Conservation (phyloP, 1,284 basidiomycete species). For the Vanrija humicola region DNA sequence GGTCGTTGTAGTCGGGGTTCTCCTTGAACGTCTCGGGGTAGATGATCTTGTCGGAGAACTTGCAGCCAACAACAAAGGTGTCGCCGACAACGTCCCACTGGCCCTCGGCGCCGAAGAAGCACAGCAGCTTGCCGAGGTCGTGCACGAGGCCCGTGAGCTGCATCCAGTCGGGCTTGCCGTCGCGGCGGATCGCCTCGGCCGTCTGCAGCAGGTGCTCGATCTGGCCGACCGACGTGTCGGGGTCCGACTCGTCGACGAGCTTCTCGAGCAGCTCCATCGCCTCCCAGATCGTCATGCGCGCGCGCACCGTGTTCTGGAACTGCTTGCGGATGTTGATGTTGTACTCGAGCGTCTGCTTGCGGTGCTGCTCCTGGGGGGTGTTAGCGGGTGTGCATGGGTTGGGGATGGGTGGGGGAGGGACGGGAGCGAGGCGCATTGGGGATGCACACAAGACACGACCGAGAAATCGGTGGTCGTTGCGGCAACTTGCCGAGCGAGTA, state of each 20-base stretch:
- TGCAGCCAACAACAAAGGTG: slow-evolving; percentile 78
- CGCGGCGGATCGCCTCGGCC: slow-evolving; percentile 81
- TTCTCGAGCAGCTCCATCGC: slow-evolving; percentile 87
- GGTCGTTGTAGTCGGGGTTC: slow-evolving; percentile 69
- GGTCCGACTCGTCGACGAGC: slow-evolving; percentile 75
- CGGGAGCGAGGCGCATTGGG: neutral
- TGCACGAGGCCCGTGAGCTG: slow-evolving; percentile 80
- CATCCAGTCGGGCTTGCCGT: slow-evolving; percentile 70
- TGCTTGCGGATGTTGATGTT: slow-evolving; percentile 63
- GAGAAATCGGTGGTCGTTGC: too few relatives aligned
- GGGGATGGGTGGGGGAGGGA: neutral
- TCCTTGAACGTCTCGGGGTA: slow-evolving; percentile 70
- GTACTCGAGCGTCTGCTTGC: slow-evolving; percentile 81
- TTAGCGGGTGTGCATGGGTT: neutral
- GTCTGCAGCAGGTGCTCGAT: slow-evolving; percentile 89
- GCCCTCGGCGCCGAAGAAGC: slow-evolving; percentile 66
- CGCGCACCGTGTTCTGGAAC: slow-evolving; percentile 29
- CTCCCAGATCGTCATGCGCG: slow-evolving; percentile 64
- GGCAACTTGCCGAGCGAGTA: too few relatives aligned
- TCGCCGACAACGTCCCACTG: slow-evolving; percentile 89
- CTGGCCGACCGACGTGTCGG: slow-evolving; percentile 60
- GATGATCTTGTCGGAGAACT: slow-evolving; percentile 67
- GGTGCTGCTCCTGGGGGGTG: slow-evolving; percentile 67
- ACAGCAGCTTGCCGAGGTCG: slow-evolving; percentile 76
- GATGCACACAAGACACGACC: neutral